Evolutionary conservation across 2,329 filamentous ascomycete species (phyloP).

Genomic region (Aspergillus japonicus): DNA sequence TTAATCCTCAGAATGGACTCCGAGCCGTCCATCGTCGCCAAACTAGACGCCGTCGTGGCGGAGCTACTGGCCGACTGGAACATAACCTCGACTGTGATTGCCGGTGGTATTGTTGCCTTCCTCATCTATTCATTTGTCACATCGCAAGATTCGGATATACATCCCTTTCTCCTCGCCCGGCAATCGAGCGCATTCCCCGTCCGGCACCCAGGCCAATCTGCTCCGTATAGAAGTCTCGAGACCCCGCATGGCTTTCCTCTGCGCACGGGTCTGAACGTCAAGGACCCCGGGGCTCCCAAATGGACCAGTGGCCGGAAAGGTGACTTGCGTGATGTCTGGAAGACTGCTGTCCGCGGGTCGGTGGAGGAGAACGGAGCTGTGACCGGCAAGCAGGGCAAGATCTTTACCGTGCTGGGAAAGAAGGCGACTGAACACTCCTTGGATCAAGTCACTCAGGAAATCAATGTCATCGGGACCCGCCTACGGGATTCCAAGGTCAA

Average conservation of each 20-base stretch:
- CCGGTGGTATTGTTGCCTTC: conserved; percentile 64
- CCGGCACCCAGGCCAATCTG: conserved; percentile 79
- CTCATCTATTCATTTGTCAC: conserved; percentile 70
- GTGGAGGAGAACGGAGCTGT: conserved; percentile 62
- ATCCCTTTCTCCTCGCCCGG: conserved; percentile 84
- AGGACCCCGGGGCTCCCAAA: conserved; percentile 73
- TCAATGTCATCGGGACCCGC: conserved; percentile 81
- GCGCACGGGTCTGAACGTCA: conserved; percentile 75
- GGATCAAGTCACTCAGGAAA: conserved; percentile 75
- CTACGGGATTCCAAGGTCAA: conserved; percentile 66
- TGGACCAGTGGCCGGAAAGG: conserved; percentile 83
- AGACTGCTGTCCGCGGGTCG: conserved; percentile 64
- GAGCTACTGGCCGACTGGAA: conserved; percentile 78
- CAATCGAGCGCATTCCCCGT: conserved; percentile 78
- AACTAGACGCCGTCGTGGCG: conserved; percentile 70
- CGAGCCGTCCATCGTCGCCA: conserved; percentile 58
- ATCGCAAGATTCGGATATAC: conserved; percentile 79
- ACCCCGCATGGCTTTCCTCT: conserved; percentile 82
- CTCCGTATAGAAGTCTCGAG: conserved; percentile 79
- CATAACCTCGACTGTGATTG: conserved; percentile 70
- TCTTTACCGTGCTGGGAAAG: conserved; percentile 77
- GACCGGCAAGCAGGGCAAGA: conserved; percentile 62
- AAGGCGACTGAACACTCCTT: conserved; percentile 70
- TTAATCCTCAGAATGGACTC: conserved; percentile 35
- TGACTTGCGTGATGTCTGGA: conserved; percentile 90